phyloP scores from a whole-genome alignment of 73 alveolate genomes.

The Paramecium sexaurelia region DNA sequence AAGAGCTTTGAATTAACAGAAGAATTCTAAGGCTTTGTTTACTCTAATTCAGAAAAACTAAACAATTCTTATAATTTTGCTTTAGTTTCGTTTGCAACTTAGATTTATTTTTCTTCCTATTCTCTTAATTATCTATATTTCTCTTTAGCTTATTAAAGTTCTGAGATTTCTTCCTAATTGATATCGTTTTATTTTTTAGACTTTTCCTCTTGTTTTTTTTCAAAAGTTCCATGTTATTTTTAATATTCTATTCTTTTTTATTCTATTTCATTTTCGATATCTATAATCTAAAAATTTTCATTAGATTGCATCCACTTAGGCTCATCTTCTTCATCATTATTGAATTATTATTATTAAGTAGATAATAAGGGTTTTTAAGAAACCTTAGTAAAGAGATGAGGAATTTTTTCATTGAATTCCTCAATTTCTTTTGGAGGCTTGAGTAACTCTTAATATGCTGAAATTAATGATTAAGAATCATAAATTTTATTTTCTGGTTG shows the following conservation, averaged over 20 bases:
- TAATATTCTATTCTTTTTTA: not conserved
- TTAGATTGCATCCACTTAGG: constrained; percentile 11
- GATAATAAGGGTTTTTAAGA: not conserved
- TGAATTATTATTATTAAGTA: not conserved
- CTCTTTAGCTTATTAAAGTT: not conserved
- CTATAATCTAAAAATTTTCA: not conserved
- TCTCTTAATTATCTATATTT: constrained; percentile 9
- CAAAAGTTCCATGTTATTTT: constrained; percentile 11
- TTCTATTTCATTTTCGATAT: not conserved
- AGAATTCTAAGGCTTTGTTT: not conserved
- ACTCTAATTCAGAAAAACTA: not conserved
- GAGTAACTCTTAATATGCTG: not conserved
- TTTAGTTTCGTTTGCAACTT: constrained; percentile 1
- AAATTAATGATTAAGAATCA: not conserved
- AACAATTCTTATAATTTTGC: not conserved
- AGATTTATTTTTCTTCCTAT: not conserved
- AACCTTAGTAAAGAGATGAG: not conserved
- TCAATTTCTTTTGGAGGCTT: not conserved
- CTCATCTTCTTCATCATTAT: not conserved
- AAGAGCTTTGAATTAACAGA: not conserved
- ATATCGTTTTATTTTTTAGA: not conserved
- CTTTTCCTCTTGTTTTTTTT: not conserved
- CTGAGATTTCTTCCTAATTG: not conserved
- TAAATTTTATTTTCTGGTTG: not conserved
- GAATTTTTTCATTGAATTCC: not conserved